Conservation (phyloP, 2,329 filamentous ascomycete species). For the Leptographium radiaticola region DNA sequence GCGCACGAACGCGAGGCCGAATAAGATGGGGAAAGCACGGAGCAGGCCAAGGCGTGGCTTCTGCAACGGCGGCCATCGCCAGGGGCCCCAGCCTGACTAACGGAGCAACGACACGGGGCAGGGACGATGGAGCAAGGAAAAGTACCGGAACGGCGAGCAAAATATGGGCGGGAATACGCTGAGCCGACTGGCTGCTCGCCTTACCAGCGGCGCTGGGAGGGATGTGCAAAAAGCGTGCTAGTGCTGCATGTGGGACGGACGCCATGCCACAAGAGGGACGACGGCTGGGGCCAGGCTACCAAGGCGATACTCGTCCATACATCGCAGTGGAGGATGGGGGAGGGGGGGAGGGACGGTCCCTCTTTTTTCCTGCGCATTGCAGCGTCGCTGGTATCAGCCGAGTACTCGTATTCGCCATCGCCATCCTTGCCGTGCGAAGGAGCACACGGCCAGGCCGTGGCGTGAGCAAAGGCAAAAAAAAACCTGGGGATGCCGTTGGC, state of each 20-base stretch:
- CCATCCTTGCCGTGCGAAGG: neutral
- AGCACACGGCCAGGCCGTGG: neutral
- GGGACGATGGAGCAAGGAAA: neutral
- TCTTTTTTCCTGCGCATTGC: neutral
- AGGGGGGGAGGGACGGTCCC: neutral
- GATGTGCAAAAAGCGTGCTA: neutral
- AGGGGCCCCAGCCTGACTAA: neutral
- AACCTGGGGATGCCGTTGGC: neutral
- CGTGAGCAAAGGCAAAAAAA: neutral
- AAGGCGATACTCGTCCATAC: neutral
- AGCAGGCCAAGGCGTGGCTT: neutral
- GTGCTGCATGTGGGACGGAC: neutral
- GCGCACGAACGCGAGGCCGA: neutral
- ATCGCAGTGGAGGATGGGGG: neutral
- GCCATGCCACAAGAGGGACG: neutral
- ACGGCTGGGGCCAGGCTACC: neutral
- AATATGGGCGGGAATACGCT: neutral
- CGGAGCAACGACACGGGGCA: neutral
- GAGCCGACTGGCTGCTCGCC: neutral
- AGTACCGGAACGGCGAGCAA: neutral
- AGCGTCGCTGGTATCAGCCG: neutral
- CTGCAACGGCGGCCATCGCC: neutral
- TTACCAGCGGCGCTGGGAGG: neutral
- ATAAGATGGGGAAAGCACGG: neutral
- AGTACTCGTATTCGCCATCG: neutral